phyloP scores from a whole-genome alignment of 179 eudicot species.

The Beta lomatogona region DNA sequence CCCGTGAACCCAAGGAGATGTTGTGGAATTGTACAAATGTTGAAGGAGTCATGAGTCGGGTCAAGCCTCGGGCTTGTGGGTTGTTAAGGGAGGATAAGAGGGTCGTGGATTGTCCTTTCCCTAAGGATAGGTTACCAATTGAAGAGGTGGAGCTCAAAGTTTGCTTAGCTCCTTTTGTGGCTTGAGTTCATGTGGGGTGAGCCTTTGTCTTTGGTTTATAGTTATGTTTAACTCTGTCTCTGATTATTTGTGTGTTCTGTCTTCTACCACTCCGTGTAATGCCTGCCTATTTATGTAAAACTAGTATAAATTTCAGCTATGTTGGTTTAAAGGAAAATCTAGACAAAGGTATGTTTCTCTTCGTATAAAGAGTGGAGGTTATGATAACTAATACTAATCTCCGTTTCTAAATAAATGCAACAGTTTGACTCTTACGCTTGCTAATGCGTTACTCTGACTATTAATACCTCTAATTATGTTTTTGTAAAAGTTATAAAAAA shows the following conservation, averaged over 20 bases:
- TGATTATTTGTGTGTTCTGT: neutral
- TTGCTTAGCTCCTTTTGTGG: conserved; percentile 43
- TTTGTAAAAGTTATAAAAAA: too few relatives aligned
- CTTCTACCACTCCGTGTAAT: neutral
- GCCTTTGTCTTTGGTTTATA: neutral
- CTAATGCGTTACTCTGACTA: too few relatives aligned
- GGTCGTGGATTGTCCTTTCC: conserved; percentile 44
- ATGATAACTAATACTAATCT: too few relatives aligned
- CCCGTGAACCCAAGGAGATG: conserved; percentile 51
- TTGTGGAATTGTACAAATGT: conserved; percentile 67
- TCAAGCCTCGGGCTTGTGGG: conserved; percentile 57
- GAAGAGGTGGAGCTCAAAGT: conserved; percentile 47
- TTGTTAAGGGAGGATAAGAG: conserved; percentile 42
- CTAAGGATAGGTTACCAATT: conserved; percentile 52
- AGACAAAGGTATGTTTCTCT: neutral
- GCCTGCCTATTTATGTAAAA: neutral
- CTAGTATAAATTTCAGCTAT: too few relatives aligned
- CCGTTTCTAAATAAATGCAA: too few relatives aligned
- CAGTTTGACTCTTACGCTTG: too few relatives aligned
- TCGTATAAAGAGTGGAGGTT: too few relatives aligned
- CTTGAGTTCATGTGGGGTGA: neutral
- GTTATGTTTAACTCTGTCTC: too few relatives aligned
- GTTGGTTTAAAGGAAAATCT: neutral
- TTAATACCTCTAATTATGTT: too few relatives aligned
- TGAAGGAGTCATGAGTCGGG: conserved; percentile 50